Conservation (phyloP, 306 rosid genomes). For the Oemleria cerasiformis region DNA sequence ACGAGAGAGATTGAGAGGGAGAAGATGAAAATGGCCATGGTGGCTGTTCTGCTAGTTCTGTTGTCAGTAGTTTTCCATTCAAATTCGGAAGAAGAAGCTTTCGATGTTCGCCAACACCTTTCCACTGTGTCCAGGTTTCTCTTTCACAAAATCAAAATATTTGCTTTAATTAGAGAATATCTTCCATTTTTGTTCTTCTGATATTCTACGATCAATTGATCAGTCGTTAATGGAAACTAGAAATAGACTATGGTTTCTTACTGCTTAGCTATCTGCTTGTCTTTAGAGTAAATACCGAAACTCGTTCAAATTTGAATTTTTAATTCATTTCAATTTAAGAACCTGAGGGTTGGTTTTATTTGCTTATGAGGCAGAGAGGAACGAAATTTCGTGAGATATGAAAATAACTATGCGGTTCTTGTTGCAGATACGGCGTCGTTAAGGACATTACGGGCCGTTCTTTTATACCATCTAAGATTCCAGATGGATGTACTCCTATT, state of each 20-base stretch:
- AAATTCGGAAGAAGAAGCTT: slow-evolving; percentile 44
- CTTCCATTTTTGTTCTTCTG: background rate
- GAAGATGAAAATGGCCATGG: slow-evolving; percentile 8
- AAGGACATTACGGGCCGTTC: slow-evolving; percentile 40
- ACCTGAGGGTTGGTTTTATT: background rate
- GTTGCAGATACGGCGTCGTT: slow-evolving; percentile 62
- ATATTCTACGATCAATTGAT: background rate
- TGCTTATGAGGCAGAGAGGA: background rate
- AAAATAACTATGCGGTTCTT: background rate
- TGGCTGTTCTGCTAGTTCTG: slow-evolving; percentile 23
- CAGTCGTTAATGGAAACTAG: background rate
- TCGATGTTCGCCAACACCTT: slow-evolving; percentile 68
- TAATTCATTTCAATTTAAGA: background rate
- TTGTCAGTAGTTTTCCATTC: slow-evolving; percentile 28
- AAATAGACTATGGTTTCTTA: background rate
- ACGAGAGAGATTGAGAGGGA: background rate
- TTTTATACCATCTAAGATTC: slow-evolving; percentile 49
- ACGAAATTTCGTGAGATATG: background rate
- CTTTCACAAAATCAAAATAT: slow-evolving; percentile 3
- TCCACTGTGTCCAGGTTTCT: slow-evolving; percentile 75
- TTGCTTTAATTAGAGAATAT: background rate
- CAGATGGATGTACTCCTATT: slow-evolving; percentile 69
- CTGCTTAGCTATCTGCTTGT: background rate
- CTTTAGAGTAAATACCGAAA: background rate
- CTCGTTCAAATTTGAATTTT: too few species aligned